Percentiles rank a stretch among this genome's conserved stretches.
Conservation (phyloP, 306 rosid species). For the Medicago truncatula region DNA sequence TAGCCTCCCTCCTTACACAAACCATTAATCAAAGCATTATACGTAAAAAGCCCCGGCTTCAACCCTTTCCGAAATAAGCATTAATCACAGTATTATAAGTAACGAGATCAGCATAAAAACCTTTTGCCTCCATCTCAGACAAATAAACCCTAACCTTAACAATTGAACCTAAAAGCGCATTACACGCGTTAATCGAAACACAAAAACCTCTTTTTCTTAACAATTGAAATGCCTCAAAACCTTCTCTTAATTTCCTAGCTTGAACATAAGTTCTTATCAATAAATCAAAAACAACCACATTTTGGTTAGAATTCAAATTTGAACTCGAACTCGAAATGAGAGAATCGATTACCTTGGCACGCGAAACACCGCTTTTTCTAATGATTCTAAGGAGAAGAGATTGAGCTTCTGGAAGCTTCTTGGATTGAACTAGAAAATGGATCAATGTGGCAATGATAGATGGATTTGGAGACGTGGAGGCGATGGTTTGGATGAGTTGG, state of each 20-base stretch:
- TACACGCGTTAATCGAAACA: conserved; percentile 74
- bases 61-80: conserved; percentile 76
- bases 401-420: conserved; percentile 78
- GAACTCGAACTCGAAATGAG: not conserved
- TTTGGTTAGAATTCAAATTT: not conserved
- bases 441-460: conserved; percentile 52
- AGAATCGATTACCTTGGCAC: conserved; percentile 65
- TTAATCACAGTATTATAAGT: conserved; percentile 80
- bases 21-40: conserved; percentile 77
- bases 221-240: conserved; percentile 65
- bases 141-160: conserved; percentile 66
- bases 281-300: conserved; percentile 59
- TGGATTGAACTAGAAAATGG: conserved; percentile 58
- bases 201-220: conserved; percentile 57
- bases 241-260: conserved; percentile 85
- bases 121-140: conserved; percentile 62
- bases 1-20: conserved; percentile 72
- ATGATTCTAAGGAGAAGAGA: conserved; percentile 71
- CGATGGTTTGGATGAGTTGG: conserved; percentile 50
- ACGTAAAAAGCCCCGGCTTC: conserved; percentile 73
- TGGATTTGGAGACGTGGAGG: conserved; percentile 47
- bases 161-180: conserved; percentile 80
- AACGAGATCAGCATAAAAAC: conserved; percentile 68
- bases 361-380: conserved; percentile 70
- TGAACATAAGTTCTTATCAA: conserved; percentile 86